Evolutionary conservation across 1,284 basidiomycete species (phyloP), one percentile per base, ranked within the genome.

Genomic region (Hemileia vastatrix): DNA sequence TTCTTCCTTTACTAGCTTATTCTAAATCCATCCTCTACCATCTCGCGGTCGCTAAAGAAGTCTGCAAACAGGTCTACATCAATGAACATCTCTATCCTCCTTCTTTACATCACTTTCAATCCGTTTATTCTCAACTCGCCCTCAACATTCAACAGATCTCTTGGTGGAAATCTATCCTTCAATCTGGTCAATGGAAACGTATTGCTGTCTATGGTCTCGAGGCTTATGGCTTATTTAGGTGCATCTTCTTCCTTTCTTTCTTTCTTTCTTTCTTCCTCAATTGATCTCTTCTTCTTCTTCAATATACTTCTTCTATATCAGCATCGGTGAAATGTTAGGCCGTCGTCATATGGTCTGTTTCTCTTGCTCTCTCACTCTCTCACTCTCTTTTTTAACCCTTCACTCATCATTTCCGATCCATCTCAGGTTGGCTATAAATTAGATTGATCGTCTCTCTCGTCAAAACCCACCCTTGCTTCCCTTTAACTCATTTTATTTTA

Each of bases 271-370:
- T 4, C 27, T 53, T 32, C 5, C 27, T 24, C 21, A 53, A 6
- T 53, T 23, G 23, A 6, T 52, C 24, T 52, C 18, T 0, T 47
- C 48, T 11, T 33, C 4, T 24, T 24, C 8, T 9, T 32, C 11
- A 15, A 6, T 23, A 23, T 2, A 9, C 6, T 49, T 31, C 19
- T 24, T 15, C 9, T 3, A 4, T 23, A 32, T 33, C n/a, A 61
- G 59, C 49, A 61, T 61, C 33, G 59, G 59, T 8, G 59, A 61
- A 23, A 61, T 61, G 59, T 54, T 61, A 32, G 59, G 59, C 27
- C 59, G 59, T 54, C 59, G 59, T 50, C 59, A 61, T 49, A 54
- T 61, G 18, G 59, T 61, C 54, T 43, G 48, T 51, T 61, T 9
- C 15, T 21, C 6, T n/a, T n/a, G n/a, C n/a, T n/a, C n/a, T n/a